A percentile compares a stretch with the other conserved stretches of the same genome.
Evolutionary conservation across 2,329 filamentous ascomycete species (phyloP).

Genomic region (Fulvia fulva): DNA sequence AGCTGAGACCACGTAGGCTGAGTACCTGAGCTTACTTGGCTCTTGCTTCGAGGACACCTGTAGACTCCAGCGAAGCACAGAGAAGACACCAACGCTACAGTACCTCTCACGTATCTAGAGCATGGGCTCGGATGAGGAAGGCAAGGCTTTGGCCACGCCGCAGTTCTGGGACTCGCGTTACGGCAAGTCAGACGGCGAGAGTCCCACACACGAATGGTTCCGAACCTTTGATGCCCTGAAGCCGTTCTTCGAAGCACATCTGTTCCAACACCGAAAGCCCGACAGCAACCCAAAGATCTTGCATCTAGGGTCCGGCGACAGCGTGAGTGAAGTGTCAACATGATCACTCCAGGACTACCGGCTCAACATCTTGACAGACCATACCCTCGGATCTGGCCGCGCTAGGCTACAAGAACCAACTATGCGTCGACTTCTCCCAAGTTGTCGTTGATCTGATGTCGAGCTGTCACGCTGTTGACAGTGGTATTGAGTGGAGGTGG

Average conservation of each 20-base stretch:
- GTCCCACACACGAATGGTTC: slow-evolving; percentile 54
- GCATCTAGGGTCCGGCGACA: slow-evolving; percentile 57
- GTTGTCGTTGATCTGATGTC: slow-evolving; percentile 54
- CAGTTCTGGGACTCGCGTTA: slow-evolving; percentile 54
- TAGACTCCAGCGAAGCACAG: neutral
- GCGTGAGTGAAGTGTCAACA: slow-evolving; percentile 37
- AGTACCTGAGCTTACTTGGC: too few species aligned
- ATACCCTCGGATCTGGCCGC: slow-evolving; percentile 48
- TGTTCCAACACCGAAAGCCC: slow-evolving; percentile 37
- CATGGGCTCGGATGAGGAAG: slow-evolving; percentile 25
- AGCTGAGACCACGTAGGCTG: too few species aligned
- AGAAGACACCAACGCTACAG: too few species aligned
- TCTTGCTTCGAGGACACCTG: neutral
- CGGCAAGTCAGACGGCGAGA: slow-evolving; percentile 34
- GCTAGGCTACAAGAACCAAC: slow-evolving; percentile 50
- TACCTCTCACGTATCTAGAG: neutral
- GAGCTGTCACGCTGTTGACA: slow-evolving; percentile 37
- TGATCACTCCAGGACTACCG: neutral
- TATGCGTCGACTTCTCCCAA: slow-evolving; percentile 55
- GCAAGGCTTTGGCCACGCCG: slow-evolving; percentile 38
- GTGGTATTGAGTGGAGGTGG: slow-evolving; percentile 48
- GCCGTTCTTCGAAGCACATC: slow-evolving; percentile 44
- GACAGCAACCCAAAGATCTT: slow-evolving; percentile 44
- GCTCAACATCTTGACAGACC: slow-evolving; percentile 36
- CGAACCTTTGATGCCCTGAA: slow-evolving; percentile 47